These are phyloP conservation scores for Phellopilus nigrolimitatus DNA, from an alignment of 1,284 basidiomycete species.

Conservation along the genomic window DNA sequence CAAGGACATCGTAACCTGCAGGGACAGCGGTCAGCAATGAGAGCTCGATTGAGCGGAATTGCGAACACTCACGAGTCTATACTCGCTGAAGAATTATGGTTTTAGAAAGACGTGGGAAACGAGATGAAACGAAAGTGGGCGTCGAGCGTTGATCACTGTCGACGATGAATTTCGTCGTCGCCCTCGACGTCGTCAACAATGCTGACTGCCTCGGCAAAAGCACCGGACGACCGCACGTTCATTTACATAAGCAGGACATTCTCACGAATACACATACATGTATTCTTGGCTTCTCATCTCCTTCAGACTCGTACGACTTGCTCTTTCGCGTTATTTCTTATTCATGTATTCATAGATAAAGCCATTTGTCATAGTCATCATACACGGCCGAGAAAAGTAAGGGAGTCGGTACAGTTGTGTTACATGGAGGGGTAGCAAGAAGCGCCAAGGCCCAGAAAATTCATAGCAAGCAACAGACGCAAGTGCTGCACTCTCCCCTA, in stretches of 20 bases:
- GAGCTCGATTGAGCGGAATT: not conserved
- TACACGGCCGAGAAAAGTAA: not conserved
- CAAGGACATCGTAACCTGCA: conserved; percentile 2
- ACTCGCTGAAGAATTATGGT: not conserved
- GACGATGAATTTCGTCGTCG: conserved; percentile 6
- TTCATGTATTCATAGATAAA: too few relatives aligned
- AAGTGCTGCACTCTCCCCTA: not conserved
- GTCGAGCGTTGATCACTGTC: not conserved
- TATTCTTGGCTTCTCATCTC: not conserved
- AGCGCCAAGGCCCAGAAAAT: too few relatives aligned
- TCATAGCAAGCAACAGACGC: not conserved
- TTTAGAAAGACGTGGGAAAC: not conserved
- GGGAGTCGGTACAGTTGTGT: conserved; percentile 6
- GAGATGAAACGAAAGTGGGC: not conserved
- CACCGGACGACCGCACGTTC: too few relatives aligned
- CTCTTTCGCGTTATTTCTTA: too few relatives aligned
- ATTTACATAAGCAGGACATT: not conserved
- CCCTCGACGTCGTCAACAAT: not conserved
- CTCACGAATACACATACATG: not conserved
- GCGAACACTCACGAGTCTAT: not conserved
- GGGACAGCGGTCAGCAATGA: not conserved
- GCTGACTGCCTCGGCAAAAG: not conserved
- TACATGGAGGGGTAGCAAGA: too few relatives aligned
- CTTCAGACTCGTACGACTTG: too few relatives aligned
- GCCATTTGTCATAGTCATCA: conserved; percentile 4